phyloP scores from a whole-genome alignment of 306 rosid species.

The Phaseolus lunatus region DNA sequence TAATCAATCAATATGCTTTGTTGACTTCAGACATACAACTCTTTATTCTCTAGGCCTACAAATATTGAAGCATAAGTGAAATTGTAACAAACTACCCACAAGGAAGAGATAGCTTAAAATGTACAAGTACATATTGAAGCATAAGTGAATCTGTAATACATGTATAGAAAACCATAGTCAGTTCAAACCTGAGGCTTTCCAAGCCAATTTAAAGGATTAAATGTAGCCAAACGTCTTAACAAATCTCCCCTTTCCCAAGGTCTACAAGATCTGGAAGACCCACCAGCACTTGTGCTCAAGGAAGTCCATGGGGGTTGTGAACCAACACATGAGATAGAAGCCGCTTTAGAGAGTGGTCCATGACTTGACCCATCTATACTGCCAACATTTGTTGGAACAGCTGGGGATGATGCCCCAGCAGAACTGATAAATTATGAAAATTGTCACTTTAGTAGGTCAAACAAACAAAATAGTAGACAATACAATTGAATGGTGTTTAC shows the following conservation, averaged over 20 bases:
- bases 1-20: constrained; percentile 5
- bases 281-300: constrained; percentile 87
- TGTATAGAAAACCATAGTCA: constrained; percentile 35
- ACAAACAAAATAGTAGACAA: constrained; percentile 24
- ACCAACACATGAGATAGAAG: constrained; percentile 93
- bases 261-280: constrained; percentile 81
- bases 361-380: constrained; percentile 90
- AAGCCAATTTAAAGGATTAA: constrained; percentile 83
- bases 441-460: constrained; percentile 31
- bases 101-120: neutral
- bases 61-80: neutral
- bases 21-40: neutral
- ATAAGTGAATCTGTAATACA: neutral
- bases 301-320: constrained; percentile 91
- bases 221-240: constrained; percentile 92
- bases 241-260: constrained; percentile 99
- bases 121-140: constrained; percentile 13
- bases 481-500: constrained; percentile 27
- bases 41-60: neutral
- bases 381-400: constrained; percentile 86
- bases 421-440: constrained; percentile 67
- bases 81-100: neutral
- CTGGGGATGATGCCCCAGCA: constrained; percentile 97
- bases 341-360: constrained; percentile 91
- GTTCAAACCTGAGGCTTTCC: constrained; percentile 91